Percentiles rank a stretch among this genome's conserved stretches.
phyloP scores from a whole-genome alignment of 2,329 filamentous ascomycete genomes.

The Aspergillus sp. region DNA sequence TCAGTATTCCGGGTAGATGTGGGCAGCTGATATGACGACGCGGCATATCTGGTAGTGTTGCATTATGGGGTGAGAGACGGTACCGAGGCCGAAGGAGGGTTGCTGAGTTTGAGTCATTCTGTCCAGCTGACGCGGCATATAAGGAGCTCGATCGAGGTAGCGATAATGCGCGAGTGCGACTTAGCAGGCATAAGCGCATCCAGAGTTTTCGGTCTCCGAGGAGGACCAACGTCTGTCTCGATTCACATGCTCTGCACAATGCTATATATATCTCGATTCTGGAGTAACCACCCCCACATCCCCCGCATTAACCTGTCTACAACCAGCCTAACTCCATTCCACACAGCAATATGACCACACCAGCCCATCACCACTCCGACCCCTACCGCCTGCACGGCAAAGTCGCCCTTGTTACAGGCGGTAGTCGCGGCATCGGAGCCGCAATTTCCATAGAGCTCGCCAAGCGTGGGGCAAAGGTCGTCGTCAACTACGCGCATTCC shows the following conservation, averaged over 20 bases:
- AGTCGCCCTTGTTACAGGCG: constrained; percentile 42
- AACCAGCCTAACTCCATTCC: too few species aligned
- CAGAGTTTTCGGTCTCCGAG: too few species aligned
- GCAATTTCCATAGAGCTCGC: constrained; percentile 49
- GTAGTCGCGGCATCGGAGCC: constrained; percentile 46
- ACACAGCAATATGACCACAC: not conserved
- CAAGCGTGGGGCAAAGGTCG: constrained; percentile 45
- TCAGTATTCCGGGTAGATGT: not conserved
- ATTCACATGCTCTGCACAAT: too few species aligned
- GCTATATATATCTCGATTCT: not conserved
- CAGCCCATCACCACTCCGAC: not conserved
- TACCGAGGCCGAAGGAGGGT: not conserved
- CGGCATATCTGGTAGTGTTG: constrained; percentile 5
- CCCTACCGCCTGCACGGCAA: constrained; percentile 35
- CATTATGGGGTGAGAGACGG: not conserved
- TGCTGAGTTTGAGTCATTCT: not conserved
- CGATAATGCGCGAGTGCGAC: too few species aligned
- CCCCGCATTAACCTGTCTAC: too few species aligned
- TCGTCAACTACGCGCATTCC: constrained; percentile 60
- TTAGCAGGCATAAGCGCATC: too few species aligned
- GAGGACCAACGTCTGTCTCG: too few species aligned
- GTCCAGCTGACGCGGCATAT: constrained; percentile 3
- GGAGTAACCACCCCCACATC: not conserved
- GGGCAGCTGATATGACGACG: not conserved
- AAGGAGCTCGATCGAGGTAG: constrained; percentile 5